Evolutionary conservation across 2,329 filamentous ascomycete species (phyloP), one percentile per base, ranked within the genome.

Genomic region (Aspergillus glaucus): DNA sequence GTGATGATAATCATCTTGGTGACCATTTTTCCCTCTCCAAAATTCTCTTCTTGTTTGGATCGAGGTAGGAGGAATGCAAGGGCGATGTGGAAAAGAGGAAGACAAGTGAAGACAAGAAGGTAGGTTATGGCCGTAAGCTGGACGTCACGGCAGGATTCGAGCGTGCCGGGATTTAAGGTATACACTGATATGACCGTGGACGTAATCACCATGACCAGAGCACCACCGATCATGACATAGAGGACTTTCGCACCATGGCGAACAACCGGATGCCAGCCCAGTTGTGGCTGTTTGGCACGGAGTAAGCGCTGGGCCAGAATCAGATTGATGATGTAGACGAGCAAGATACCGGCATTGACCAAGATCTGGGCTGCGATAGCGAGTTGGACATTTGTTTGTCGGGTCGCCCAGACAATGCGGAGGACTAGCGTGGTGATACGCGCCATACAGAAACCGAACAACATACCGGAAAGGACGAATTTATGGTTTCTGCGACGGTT

Each of bases 291-390:
- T 42, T 81, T 79, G 4, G 86, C 85, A 47, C 89, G 79, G 15
- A 93, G 67, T 22, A 95, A 76, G 42, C 89, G 82, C 67, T 89
- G 87, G 0, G 84, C 71, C 62, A 91, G 87, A 60, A 93, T 71
- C 39, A 94, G 70, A 69, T 95, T 93, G 67, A 89, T 73, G 59
- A 92, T 70, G 67, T 87, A 92, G 22, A 94, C 72, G 6, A 94
- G 67, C 30, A 94, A 64, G 14, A 90, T 82, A 39, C 88, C 88
- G 0, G 86, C 84, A 41, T 83, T 80, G 49, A 88, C 80, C 58
- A 93, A 83, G 61, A 93, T 79, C 55, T 76, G 75, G 3, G 86
- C 80, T 0, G 79, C 78, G 44, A 82, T 78, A 2, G 72, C 76
- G 4, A 83, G 61, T 8, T 58, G 61, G 30, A 78, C 58, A 51